Percentiles rank a stretch among this genome's conserved stretches.
Conservation (phyloP, 2,329 filamentous ascomycete species). For the Lasiodiplodia theobromae region DNA sequence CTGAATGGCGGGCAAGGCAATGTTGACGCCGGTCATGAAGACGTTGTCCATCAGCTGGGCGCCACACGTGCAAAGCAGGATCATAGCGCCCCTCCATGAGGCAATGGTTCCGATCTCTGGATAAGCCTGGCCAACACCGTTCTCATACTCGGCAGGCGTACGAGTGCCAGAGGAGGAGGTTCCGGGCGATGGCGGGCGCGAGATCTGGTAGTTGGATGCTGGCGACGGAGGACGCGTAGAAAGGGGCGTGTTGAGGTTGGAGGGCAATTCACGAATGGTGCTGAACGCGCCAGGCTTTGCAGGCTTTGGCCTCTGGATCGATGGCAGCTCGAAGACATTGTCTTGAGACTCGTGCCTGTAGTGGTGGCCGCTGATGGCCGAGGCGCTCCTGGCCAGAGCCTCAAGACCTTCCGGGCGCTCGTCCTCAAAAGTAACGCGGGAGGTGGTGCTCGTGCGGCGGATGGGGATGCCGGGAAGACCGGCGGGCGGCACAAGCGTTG, state of each 20-base stretch:
- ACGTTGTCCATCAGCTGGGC: conserved; percentile 55
- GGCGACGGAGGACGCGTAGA: conserved; percentile 28
- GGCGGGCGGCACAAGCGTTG: conserved; percentile 26
- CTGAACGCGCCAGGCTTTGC: conserved; percentile 28
- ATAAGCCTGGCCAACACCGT: conserved; percentile 30
- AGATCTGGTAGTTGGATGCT: conserved; percentile 5
- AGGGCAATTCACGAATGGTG: conserved; percentile 29
- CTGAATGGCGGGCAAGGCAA: conserved; percentile 31
- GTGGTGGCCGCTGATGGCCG: conserved; percentile 29
- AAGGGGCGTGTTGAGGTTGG: conserved; percentile 25
- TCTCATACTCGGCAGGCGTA: conserved; percentile 23
- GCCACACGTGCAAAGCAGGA: conserved; percentile 51
- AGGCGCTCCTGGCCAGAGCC: conserved; percentile 23
- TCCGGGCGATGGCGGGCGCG: conserved; percentile 23
- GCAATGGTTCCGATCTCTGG: conserved; percentile 45
- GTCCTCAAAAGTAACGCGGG: conserved; percentile 16
- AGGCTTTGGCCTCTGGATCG: conserved; percentile 23
- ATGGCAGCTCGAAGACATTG: conserved; percentile 24
- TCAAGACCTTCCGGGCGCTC: conserved; percentile 19
- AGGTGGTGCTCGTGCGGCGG: conserved; percentile 28
- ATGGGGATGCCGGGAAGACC: conserved; percentile 24
- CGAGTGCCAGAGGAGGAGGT: conserved; percentile 5
- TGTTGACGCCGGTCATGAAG: conserved; percentile 40
- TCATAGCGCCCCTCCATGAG: conserved; percentile 49
- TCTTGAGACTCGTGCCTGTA: conserved; percentile 21